Base-by-base conservation (phyloP, 352 stramenopile species). In the Hyaloperonospora brassicae region DNA sequence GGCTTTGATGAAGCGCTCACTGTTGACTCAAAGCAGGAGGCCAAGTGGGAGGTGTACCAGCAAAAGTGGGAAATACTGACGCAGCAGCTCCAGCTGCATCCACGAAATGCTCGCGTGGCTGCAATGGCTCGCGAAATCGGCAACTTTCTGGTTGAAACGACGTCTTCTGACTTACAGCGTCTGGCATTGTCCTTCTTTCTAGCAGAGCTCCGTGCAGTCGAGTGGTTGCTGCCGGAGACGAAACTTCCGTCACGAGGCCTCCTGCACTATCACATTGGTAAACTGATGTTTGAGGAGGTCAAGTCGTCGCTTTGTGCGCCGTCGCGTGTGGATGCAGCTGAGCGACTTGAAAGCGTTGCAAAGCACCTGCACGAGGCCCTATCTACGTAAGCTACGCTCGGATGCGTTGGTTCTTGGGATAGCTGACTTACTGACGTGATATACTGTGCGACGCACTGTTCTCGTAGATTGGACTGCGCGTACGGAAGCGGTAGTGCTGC, bases 211-310 rank as follows among this genome's bases (percentile, higher is more conserved):
- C 25, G 17, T 0, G 65, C 73, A 6, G 65, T 72, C 0, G 58
- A 73, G 40, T 84, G 73, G 73, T 38, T 84, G 23, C 47, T 84
- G 14, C 62, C 70, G 1, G 48, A 58, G 9, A 52, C 55, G 0
- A 67, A 67, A 39, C 58, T 84, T 17, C 73, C 73, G 2, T 67
- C 70, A 9, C 61, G 70, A 47, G 73, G 73, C 14, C 48, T 79
- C 0, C 47, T 84, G 25, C 62, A 77, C 17, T 71, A 72, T 38
- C 70, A 80, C 43, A 70, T 80, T 21, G 70, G 68, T 14, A 80
- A 75, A 53, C 21, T 76, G 7, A 23, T 70, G 11, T 61, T 59
- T 38, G 52, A 70, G 14, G 41, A 62, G 5, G 42, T n/a, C 30
- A 60, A 53, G 5, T 36, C 22, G 5, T 34, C n/a, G 12, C 4